These are phyloP conservation scores for Zychaea mexicana DNA, from an alignment of 371 early-diverging fungal species.

Conservation along the genomic window DNA sequence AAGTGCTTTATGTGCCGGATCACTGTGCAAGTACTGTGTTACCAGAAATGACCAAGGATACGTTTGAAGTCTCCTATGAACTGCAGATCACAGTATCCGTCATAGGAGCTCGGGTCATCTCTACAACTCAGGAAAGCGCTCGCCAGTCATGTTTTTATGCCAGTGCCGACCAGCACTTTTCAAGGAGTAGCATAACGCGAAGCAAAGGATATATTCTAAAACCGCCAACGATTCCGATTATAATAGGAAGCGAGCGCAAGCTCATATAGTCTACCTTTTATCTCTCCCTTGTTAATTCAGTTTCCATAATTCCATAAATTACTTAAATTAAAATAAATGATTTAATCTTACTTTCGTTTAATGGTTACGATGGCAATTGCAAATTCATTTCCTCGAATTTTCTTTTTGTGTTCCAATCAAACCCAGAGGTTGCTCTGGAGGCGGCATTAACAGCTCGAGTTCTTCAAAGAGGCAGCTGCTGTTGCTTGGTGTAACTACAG, in stretches of 20 bases:
- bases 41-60: conserved; percentile 14
- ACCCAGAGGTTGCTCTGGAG: no score
- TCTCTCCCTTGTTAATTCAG: no score
- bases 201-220: not conserved
- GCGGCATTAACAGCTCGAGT: no score
- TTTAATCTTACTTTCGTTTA: no score
- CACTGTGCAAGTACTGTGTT: conserved; percentile 4
- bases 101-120: conserved; percentile 14
- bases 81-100: conserved; percentile 17
- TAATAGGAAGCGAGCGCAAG: not conserved
- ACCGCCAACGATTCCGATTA: not conserved
- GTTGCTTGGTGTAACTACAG: no score
- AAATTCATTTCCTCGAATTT: no score
- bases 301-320: no score
- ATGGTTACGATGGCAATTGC: no score
- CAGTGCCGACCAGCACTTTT: not conserved
- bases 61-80: conserved; percentile 11
- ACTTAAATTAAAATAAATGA: no score
- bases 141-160: not conserved
- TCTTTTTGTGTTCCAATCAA: no score
- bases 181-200: not conserved
- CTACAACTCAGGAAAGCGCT: not conserved
- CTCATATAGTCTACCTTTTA: not conserved
- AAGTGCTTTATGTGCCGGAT: conserved; percentile 4
- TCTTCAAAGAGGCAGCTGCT: no score